These are phyloP conservation scores for Verticillium dahliae DNA, from an alignment of 2,329 filamentous ascomycete species.

Conservation along the genomic window DNA sequence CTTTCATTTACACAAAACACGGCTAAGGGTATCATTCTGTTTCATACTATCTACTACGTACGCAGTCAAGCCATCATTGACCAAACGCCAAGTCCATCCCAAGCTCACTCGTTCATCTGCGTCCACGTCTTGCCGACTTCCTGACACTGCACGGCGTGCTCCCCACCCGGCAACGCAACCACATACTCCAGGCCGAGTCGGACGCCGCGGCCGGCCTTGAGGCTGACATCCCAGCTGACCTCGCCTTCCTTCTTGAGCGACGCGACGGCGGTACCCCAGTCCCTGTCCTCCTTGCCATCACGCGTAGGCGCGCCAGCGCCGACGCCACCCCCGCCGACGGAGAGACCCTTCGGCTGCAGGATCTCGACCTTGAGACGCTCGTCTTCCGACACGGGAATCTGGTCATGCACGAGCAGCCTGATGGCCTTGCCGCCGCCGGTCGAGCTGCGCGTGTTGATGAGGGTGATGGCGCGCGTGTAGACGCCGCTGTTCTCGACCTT, in stretches of 20 bases:
- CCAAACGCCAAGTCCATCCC: neutral
- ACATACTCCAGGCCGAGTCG: conserved; percentile 56
- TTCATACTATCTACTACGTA: no score
- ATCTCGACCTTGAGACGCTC: conserved; percentile 48
- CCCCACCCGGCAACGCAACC: conserved; percentile 46
- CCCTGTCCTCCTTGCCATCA: conserved; percentile 23
- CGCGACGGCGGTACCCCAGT: conserved; percentile 50
- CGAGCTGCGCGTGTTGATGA: conserved; percentile 42
- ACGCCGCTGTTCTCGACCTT: conserved; percentile 44
- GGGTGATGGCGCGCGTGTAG: conserved; percentile 40
- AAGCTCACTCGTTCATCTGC: neutral
- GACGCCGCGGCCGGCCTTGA: conserved; percentile 51
- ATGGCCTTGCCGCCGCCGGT: conserved; percentile 26
- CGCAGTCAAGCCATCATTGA: neutral
- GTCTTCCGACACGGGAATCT: conserved; percentile 56
- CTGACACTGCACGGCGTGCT: conserved; percentile 26
- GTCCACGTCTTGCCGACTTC: neutral
- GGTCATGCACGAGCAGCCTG: conserved; percentile 48
- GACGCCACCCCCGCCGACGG: conserved; percentile 28
- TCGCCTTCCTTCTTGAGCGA: conserved; percentile 50
- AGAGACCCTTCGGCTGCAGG: conserved; percentile 39
- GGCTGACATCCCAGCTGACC: conserved; percentile 49
- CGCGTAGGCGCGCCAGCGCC: conserved; percentile 23
- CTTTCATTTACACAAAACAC: no score
- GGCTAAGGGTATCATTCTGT: no score